phyloP scores from a whole-genome alignment of 2,329 filamentous ascomycete genomes.

The Aureobasidium sp. region DNA sequence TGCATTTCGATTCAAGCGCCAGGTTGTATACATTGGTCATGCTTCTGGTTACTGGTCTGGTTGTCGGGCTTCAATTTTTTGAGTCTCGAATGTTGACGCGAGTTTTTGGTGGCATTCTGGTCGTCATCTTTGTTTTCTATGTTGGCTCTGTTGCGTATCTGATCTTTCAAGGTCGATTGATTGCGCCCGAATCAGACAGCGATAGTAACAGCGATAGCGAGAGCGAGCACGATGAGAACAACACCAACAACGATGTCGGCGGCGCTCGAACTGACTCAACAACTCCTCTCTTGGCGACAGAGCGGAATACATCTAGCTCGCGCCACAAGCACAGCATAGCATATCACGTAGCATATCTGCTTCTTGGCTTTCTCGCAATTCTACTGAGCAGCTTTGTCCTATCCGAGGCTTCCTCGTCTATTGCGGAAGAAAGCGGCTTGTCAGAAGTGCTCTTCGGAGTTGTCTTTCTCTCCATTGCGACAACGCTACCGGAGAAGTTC shows the following conservation, averaged over 20 bases:
- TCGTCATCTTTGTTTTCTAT: conserved; percentile 40
- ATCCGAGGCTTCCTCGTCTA: conserved; percentile 37
- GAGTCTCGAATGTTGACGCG: conserved; percentile 15
- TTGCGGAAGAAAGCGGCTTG: conserved; percentile 37
- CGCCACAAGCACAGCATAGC: background rate
- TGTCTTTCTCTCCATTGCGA: conserved; percentile 45
- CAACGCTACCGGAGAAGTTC: conserved; percentile 49
- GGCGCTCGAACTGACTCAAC: background rate
- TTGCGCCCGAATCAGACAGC: conserved; percentile 40
- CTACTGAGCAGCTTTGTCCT: conserved; percentile 45
- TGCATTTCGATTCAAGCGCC: conserved; percentile 43
- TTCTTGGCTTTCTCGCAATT: conserved; percentile 39
- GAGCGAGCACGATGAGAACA: background rate
- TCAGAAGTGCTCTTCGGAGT: conserved; percentile 44
- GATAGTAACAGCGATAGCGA: conserved; percentile 28
- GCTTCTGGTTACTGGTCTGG: conserved; percentile 39
- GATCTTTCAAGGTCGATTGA: conserved; percentile 39
- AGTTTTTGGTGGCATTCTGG: conserved; percentile 34
- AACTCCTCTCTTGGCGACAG: background rate
- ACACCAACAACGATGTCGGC: background rate
- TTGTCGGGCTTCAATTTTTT: conserved; percentile 7
- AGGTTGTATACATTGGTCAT: conserved; percentile 42
- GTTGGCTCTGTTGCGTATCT: conserved; percentile 38
- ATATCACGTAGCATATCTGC: conserved; percentile 38
- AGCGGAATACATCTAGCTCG: background rate